Base-by-base conservation (phyloP, 176 grass and related monocot genomes). In the Rhynchospora pubera region DNA sequence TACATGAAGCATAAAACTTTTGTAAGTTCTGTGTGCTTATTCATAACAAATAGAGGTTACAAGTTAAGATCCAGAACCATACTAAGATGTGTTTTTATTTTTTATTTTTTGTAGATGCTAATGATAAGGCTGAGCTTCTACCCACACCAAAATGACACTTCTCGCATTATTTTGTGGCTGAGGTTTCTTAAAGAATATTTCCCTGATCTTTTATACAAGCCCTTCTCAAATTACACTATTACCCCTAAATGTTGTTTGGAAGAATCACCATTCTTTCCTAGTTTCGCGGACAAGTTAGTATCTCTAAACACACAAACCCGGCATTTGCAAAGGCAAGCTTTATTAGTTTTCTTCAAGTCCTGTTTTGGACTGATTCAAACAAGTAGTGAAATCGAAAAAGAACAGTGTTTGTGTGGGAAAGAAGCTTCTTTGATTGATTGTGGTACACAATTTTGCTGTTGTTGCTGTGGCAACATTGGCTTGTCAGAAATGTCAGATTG, bases 1-100 rank as follows among this genome's bases (percentile, higher is more conserved):
- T 94, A 94, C 78, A 85, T 86, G 63, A 91, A 79, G 70, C 92
- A 98, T 53, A 98, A 98, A 90, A 79, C 83, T 53, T 64, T 94
- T 85, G 92, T 93, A 88, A 77, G 52, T 64, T 69, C 85, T 32
- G 21, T 32, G 21, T 44, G 46, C 13, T 77, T 77, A 53, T 75
- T 48, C 51, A 13, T 71, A 83, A 14, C 21, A 83, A 69, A 42
- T 42, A 57, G 62, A 72, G 65, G 14, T 18, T 75, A 72, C 21
- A 61, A 11, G 19, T 81, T 81, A 81, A 46, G 16, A 16, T 45
- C 39, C 32, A 19, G 67, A 9, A 51, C 48, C 48, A 51, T 47
- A 71, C 24, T 57, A 63, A n/a, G 83, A 52, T 50, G 65, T 55
- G 23, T 77, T 30, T 79, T 83, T 14, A 83, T 43, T 82, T 47